Evolutionary conservation across 805 yeast species (phyloP).

Genomic region (Yamadazyma endophytica): DNA sequence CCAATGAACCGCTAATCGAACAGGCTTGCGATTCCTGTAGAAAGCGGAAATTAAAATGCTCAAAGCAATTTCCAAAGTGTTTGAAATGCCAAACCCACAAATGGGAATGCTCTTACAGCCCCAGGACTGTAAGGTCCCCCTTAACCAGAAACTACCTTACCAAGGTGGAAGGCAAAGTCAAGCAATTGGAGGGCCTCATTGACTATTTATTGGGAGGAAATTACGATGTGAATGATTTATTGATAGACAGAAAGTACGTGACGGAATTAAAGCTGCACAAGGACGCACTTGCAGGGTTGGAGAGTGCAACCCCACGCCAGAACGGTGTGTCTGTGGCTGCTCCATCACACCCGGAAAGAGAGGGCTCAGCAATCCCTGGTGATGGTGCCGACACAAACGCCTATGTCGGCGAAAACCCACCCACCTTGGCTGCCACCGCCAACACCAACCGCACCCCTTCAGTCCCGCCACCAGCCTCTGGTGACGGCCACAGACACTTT

Average conservation of each 20-base stretch:
- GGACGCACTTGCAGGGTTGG: too few relatives aligned
- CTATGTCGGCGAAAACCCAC: not conserved
- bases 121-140: constrained; percentile 74
- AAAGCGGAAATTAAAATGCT: constrained; percentile 72
- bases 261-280: constrained; percentile 9
- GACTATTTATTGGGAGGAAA: constrained; percentile 27
- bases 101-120: constrained; percentile 77
- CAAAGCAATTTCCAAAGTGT: constrained; percentile 75
- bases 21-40: constrained; percentile 84
- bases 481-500: not conserved
- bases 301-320: too few relatives aligned
- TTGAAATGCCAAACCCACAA: constrained; percentile 66
- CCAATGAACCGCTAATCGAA: constrained; percentile 33
- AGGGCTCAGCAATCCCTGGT: not conserved
- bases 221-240: constrained; percentile 16
- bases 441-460: too few relatives aligned
- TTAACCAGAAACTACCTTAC: constrained; percentile 78
- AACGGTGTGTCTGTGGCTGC: too few relatives aligned
- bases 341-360: too few relatives aligned
- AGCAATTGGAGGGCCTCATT: constrained; percentile 25
- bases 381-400: not conserved
- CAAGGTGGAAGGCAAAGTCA: constrained; percentile 54
- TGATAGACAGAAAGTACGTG: constrained; percentile 12
- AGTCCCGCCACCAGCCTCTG: too few relatives aligned
- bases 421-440: not conserved